Percentiles rank a stretch among this genome's conserved stretches.
Evolutionary conservation across 768 basidiomycete species (phyloP).

Genomic region (Leccinum boreale): DNA sequence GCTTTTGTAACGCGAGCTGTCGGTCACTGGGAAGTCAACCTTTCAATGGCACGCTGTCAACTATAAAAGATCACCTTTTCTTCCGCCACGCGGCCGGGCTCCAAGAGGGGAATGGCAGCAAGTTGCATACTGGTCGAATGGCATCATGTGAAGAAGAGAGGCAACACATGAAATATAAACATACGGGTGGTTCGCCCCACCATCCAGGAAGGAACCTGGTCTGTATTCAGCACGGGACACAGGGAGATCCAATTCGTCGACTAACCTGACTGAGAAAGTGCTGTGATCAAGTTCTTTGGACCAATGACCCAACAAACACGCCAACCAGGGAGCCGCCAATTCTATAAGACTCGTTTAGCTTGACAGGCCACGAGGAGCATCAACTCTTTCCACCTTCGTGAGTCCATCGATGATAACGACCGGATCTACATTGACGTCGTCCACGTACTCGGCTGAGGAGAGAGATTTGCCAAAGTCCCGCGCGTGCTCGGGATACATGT

Average conservation of each 20-base stretch:
- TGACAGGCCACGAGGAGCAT: conserved; percentile 34
- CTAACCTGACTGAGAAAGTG: conserved; percentile 74
- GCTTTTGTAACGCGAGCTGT: conserved; percentile 77
- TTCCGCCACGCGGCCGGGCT: conserved; percentile 58
- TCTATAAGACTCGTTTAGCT: conserved; percentile 43
- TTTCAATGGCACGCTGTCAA: background rate
- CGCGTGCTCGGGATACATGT: conserved; percentile 81
- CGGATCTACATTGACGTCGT: conserved; percentile 84
- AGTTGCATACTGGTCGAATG: conserved; percentile 62
- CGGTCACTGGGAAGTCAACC: background rate
- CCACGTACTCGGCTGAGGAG: conserved; percentile 79
- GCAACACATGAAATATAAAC: conserved; percentile 23
- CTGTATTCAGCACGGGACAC: background rate
- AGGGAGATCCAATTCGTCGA: background rate
- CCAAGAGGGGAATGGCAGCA: conserved; percentile 81
- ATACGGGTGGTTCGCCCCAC: conserved; percentile 91
- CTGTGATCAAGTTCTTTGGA: conserved; percentile 83
- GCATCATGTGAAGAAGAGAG: background rate
- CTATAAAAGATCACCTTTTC: conserved; percentile 55
- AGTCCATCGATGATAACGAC: conserved; percentile 88
- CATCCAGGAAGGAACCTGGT: conserved; percentile 80
- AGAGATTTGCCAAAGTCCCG: conserved; percentile 63
- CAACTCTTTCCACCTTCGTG: conserved; percentile 61
- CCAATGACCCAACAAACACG: conserved; percentile 89
- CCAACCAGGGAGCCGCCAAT: conserved; percentile 95